phyloP scores from a whole-genome alignment of 495 filamentous ascomycete species.

The Penicillium psychrofluorescens region DNA sequence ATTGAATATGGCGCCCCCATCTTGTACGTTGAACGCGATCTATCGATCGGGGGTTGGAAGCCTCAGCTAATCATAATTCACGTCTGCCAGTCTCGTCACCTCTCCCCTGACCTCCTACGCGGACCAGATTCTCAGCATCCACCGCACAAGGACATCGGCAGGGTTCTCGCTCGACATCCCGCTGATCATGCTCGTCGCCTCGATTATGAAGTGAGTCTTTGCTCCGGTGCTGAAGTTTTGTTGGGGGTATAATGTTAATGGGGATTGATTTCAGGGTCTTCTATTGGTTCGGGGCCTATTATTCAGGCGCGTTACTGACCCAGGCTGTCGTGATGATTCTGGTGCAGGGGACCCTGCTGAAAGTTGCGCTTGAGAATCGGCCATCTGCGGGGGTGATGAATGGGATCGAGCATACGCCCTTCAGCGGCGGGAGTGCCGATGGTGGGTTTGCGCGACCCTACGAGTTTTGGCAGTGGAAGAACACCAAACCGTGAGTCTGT shows the following conservation, averaged over 20 bases:
- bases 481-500: conserved; percentile 60
- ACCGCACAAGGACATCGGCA: conserved; percentile 69
- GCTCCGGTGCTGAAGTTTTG: neutral
- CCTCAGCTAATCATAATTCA: conserved; percentile 2
- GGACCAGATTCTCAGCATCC: conserved; percentile 88
- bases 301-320: conserved; percentile 68
- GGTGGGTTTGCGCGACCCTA: conserved; percentile 55
- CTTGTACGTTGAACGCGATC: conserved; percentile 24
- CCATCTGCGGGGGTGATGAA: conserved; percentile 55
- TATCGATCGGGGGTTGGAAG: neutral
- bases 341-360: conserved; percentile 75
- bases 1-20: conserved; percentile 41
- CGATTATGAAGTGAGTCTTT: conserved; percentile 68
- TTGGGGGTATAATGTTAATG: no score
- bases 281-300: conserved; percentile 88
- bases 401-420: conserved; percentile 39
- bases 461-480: conserved; percentile 92
- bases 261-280: conserved; percentile 54
- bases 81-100: conserved; percentile 50
- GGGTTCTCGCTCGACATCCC: conserved; percentile 92
- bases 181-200: conserved; percentile 94
- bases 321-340: conserved; percentile 83
- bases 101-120: conserved; percentile 83
- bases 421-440: conserved; percentile 22
- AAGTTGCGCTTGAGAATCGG: conserved; percentile 84